A percentile compares a stretch with the other conserved stretches of the same genome.
phyloP scores from a whole-genome alignment of 768 basidiomycete genomes.

The Melanogaster broomeanus region DNA sequence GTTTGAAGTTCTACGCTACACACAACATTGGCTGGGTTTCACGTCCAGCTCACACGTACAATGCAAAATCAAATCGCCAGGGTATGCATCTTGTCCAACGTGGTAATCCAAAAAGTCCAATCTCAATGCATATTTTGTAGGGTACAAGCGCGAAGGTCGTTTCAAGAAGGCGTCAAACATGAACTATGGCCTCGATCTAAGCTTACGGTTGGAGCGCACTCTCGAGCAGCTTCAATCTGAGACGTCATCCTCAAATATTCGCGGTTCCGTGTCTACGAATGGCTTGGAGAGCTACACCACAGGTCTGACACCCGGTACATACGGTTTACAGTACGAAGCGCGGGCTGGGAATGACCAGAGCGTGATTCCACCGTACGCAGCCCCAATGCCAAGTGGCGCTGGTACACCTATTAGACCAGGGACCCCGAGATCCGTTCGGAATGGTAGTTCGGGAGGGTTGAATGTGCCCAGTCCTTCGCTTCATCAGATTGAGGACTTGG shows the following conservation, averaged over 20 bases:
- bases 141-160: constrained; percentile 56
- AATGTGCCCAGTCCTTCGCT: constrained; percentile 10
- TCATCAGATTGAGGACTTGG: constrained; percentile 38
- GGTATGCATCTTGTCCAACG: constrained; percentile 33
- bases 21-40: constrained; percentile 64
- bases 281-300: constrained; percentile 21
- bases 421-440: constrained; percentile 15
- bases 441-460: constrained; percentile 5
- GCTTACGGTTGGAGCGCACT: constrained; percentile 36
- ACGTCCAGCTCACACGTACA: constrained; percentile 49
- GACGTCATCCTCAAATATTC: constrained; percentile 19
- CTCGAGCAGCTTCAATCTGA: constrained; percentile 32
- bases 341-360: constrained; percentile 60
- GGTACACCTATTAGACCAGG: constrained; percentile 28
- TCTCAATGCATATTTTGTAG: constrained; percentile 6
- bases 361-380: constrained; percentile 22
- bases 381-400: constrained; percentile 17
- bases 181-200: constrained; percentile 70
- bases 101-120: constrained; percentile 47
- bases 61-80: constrained; percentile 47
- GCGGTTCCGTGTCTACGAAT: constrained; percentile 24
- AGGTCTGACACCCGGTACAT: constrained; percentile 41
- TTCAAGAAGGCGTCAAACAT: constrained; percentile 96
- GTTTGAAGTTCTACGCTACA: constrained; percentile 54
- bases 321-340: constrained; percentile 68